Evolutionary conservation across 305 asterid genomes (phyloP).

Genomic region (Andrographis paniculata): DNA sequence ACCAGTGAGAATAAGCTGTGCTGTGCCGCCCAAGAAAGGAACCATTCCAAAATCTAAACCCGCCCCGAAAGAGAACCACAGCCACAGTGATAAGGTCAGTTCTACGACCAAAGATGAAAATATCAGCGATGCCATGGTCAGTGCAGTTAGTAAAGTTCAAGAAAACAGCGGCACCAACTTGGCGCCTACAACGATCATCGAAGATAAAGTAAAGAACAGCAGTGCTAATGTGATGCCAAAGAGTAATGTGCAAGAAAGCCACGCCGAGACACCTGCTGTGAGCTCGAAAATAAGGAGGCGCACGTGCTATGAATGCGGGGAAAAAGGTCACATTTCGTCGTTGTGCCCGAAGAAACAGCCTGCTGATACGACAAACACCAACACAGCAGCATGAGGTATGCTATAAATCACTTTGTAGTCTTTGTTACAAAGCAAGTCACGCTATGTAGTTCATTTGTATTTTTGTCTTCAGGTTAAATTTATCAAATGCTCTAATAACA

Average conservation of each 20-base stretch:
- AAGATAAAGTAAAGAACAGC: constrained; percentile 13
- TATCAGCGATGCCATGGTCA: not conserved
- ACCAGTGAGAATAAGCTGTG: constrained; percentile 71
- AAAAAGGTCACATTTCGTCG: constrained; percentile 82
- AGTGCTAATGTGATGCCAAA: constrained; percentile 2
- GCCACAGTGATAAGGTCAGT: constrained; percentile 1
- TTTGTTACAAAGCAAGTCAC: not conserved
- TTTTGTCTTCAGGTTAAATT: not conserved
- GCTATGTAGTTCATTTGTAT: not conserved
- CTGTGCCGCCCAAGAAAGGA: constrained; percentile 58
- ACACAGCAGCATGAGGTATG: not conserved
- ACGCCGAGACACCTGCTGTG: constrained; percentile 20
- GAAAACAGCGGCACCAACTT: constrained; percentile 17
- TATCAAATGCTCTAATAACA: not conserved
- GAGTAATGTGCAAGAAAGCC: constrained; percentile 15
- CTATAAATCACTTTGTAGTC: too few relatives aligned
- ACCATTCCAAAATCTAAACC: constrained; percentile 19
- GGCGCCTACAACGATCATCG: constrained; percentile 28
- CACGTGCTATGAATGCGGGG: constrained; percentile 88
- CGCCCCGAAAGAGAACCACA: constrained; percentile 19
- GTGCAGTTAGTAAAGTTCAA: constrained; percentile 17
- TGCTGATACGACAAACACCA: constrained; percentile 20
- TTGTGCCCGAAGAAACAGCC: constrained; percentile 64
- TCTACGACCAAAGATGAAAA: not conserved
- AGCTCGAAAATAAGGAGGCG: constrained; percentile 81